Evolutionary conservation across 306 rosid genomes (phyloP).

Genomic region (Trifolium dubium): DNA sequence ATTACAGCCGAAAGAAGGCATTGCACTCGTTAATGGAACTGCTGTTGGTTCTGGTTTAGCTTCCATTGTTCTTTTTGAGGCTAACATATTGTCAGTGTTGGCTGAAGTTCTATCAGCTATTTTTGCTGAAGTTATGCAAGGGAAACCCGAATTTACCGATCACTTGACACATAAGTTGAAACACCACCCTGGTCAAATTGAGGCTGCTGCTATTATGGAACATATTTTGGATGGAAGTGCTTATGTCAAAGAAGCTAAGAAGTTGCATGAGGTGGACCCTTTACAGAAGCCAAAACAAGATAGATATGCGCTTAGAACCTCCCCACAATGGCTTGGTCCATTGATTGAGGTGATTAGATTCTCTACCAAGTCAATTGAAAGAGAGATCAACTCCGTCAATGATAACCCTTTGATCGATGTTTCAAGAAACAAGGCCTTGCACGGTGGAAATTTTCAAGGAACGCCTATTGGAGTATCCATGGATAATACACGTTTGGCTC

Average conservation of each 20-base stretch:
- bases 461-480: constrained; percentile 93
- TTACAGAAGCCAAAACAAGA: constrained; percentile 85
- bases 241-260: constrained; percentile 71
- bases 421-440: constrained; percentile 85
- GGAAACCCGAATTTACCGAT: constrained; percentile 85
- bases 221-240: constrained; percentile 87
- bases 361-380: constrained; percentile 80
- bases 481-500: constrained; percentile 93
- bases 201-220: constrained; percentile 97
- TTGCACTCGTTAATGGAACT: constrained; percentile 88
- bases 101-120: constrained; percentile 77
- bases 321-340: constrained; percentile 97
- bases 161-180: constrained; percentile 86
- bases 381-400: constrained; percentile 90
- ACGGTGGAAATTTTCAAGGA: constrained; percentile 94
- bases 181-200: constrained; percentile 95
- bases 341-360: constrained; percentile 76
- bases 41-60: constrained; percentile 94
- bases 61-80: constrained; percentile 76
- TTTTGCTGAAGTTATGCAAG: constrained; percentile 88
- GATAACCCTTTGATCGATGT: constrained; percentile 91
- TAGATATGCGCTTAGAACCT: constrained; percentile 89
- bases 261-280: constrained; percentile 76
- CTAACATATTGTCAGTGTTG: constrained; percentile 65
- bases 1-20: constrained; percentile 87